Percentiles rank a stretch among this genome's conserved stretches.
These are phyloP conservation scores for Lecanicillium sp. DNA, from an alignment of 2,329 filamentous ascomycete species.

Conservation along the genomic window DNA sequence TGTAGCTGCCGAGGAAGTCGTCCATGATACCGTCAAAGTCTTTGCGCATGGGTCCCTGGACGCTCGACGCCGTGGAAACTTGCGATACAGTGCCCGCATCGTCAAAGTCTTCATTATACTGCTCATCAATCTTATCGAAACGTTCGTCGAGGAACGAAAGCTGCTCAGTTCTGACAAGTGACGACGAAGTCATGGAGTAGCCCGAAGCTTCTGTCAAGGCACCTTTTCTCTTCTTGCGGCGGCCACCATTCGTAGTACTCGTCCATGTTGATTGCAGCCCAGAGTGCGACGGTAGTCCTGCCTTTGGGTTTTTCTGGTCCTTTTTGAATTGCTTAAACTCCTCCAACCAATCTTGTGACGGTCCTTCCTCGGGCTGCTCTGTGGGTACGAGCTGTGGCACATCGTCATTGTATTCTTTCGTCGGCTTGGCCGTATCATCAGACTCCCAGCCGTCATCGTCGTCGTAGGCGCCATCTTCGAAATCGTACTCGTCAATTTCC, in stretches of 20 bases:
- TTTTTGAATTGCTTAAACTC: slow-evolving; percentile 95
- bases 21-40: slow-evolving; percentile 92
- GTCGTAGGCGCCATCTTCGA: slow-evolving; percentile 56
- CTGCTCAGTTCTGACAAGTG: slow-evolving; percentile 79
- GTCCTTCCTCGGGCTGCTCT: slow-evolving; percentile 49
- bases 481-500: slow-evolving; percentile 74
- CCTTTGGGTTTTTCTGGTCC: slow-evolving; percentile 48
- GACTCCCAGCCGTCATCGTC: slow-evolving; percentile 88
- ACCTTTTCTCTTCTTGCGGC: slow-evolving; percentile 90
- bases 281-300: slow-evolving; percentile 40
- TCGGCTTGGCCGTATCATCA: slow-evolving; percentile 80
- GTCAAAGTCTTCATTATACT: slow-evolving; percentile 48
- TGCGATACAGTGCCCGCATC: slow-evolving; percentile 50
- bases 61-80: slow-evolving; percentile 56
- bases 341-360: slow-evolving; percentile 76
- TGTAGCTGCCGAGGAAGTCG: slow-evolving; percentile 75
- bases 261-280: slow-evolving; percentile 65
- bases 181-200: slow-evolving; percentile 89
- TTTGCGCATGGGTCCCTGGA: slow-evolving; percentile 57
- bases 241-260: slow-evolving; percentile 69
- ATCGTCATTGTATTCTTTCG: slow-evolving; percentile 44
- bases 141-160: slow-evolving; percentile 77
- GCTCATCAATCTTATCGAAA: slow-evolving; percentile 84
- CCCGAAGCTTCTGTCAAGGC: slow-evolving; percentile 79
- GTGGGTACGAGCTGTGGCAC: slow-evolving; percentile 40